Evolutionary conservation across 768 basidiomycete genomes (phyloP).

Genomic region (Phylloporus rhodoxanthus): DNA sequence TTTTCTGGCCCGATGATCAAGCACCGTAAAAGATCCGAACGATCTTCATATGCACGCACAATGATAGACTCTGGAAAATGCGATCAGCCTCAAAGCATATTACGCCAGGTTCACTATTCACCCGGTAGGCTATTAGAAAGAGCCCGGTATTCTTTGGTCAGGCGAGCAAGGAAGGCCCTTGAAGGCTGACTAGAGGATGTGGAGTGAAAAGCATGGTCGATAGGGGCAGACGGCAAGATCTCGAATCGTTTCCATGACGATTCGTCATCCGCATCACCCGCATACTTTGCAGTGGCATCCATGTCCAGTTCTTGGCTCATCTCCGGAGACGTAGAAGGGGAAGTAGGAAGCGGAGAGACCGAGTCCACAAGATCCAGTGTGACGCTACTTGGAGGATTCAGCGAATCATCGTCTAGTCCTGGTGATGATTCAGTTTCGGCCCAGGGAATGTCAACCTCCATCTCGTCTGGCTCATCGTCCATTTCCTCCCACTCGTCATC

Average conservation of each 20-base stretch:
- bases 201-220: slow-evolving; percentile 76
- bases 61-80: slow-evolving; percentile 65
- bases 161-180: slow-evolving; percentile 67
- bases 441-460: slow-evolving; percentile 33
- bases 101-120: slow-evolving; percentile 28
- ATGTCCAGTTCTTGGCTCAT: slow-evolving; percentile 27
- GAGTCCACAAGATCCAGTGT: slow-evolving; percentile 20
- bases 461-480: slow-evolving; percentile 31
- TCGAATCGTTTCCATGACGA: slow-evolving; percentile 76
- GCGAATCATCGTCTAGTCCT: slow-evolving; percentile 15
- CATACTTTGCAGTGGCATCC: slow-evolving; percentile 25
- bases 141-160: slow-evolving; percentile 78
- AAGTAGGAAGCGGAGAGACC: slow-evolving; percentile 21
- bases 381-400: slow-evolving; percentile 11
- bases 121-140: slow-evolving; percentile 79
- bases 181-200: slow-evolving; percentile 58
- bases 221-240: slow-evolving; percentile 65
- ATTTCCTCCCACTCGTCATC: slow-evolving; percentile 40
- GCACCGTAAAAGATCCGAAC: slow-evolving; percentile 78
- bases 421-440: slow-evolving; percentile 21
- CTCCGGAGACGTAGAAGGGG: slow-evolving; percentile 30
- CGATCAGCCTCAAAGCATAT: slow-evolving; percentile 5
- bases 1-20: slow-evolving; percentile 91
- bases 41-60: slow-evolving; percentile 86
- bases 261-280: slow-evolving; percentile 32